Base-by-base conservation (phyloP, 1,139 yeast genomes). In the Candida sanyaensis region DNA sequence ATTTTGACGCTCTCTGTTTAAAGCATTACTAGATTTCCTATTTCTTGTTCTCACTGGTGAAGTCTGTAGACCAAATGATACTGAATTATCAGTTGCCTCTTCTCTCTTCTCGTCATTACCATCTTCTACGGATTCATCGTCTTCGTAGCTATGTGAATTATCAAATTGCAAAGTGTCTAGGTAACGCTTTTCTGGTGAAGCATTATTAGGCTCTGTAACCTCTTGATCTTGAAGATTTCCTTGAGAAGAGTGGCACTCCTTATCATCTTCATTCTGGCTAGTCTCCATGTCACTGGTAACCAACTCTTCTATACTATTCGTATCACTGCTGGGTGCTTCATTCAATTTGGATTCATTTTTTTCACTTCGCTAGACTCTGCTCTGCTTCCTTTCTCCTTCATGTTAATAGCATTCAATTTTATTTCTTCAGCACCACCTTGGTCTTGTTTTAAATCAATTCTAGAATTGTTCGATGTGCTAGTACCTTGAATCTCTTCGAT, bases 401-500 rank as follows among this genome's bases (percentile, higher is more conserved):
- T 3, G 21, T 17, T 17, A 17, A 17, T 17, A 17, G 2, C 53
- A 36, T 50, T 53, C 55, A 51, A 56, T 2, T 60, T 46, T 27
- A 56, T 60, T 6, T 50, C 53, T 38, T 57, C 55, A 12, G 60
- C 56, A 11, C 51, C 51, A 34, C 55, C 50, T 42, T 60, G 59
- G 44, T 60, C 64, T 23, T 53, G 43, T 32, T 45, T 49, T 26
- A 42, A 30, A 21, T 46, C 48, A 17, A 27, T 17, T 11, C 49
- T 34, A 1, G 49, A 34, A 37, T 42, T 44, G 39, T 51, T 43
- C 12, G 42, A 42, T 5, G 49, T 45, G 37, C 47, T 46, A 11
- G 47, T 33, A 24, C 38, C 47, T 41, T 48, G 43, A 34, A 48
- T 30, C n/a, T 44, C 47, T 11, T 40, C 30, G 7, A 27, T 11